Evolutionary conservation across 1,139 yeast genomes (phyloP), one percentile per base, ranked within the genome.

Genomic region (Wickerhamomyces sp.): DNA sequence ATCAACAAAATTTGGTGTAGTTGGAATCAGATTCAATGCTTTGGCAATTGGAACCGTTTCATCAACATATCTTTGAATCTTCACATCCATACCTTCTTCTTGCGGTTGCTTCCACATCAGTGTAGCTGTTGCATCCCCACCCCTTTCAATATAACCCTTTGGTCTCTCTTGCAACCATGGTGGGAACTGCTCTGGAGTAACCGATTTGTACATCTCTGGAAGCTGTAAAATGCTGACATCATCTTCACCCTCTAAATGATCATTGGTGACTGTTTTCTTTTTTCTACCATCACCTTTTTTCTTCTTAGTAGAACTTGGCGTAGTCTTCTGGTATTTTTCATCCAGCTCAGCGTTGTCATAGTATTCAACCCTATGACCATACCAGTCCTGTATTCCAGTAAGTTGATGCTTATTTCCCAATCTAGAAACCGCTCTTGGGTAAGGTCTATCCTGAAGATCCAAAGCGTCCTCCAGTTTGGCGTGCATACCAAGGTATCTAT

Each of bases 111-210:
- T 75, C 96, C 97, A 93, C 57, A 84, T 65, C 18, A 87, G 64
- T 0, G 81, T 75, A 18, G 80, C 74, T 0, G 96, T 87, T 30
- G 75, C 80, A 56, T 83, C 90, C 1, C 76, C 80, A 1, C 98
- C 99, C 57, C 99, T 73, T 55, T 89, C 95, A n/a, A 84, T 67
- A 58, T 85, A 88, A 0, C 96, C 95, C 45, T 73, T 71, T 0
- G 96, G 96, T 51, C 84, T 68, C 5, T 83, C 86, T 58, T 84
- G 91, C 37, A 87, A 66, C 95, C 95, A 88, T 0, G 75, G 75
- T 0, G 91, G 91, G 47, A 72, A 78, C 0, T 80, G 79, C 43
- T 64, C 66, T 0, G 72, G 70, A n/a, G 67, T 61, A 0, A 61
- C 45, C 44, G 70, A 69, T 46, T 68, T 62, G 52, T 49, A 81